Conservation (phyloP, 805 yeast genomes). For the Cyberlindnera bimundalis region DNA sequence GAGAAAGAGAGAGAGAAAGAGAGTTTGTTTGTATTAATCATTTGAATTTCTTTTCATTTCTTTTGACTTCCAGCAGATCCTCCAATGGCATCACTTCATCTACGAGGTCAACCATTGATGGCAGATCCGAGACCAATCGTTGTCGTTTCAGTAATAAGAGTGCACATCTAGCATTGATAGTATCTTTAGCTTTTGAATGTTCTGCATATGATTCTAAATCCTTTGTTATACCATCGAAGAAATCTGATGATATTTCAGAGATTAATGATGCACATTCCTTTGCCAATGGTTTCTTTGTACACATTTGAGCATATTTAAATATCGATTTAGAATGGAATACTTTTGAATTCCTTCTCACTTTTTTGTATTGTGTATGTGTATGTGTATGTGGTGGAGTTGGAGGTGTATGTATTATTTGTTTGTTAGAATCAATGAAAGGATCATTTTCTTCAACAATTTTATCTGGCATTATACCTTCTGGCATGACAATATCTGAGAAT, state of each 20-base stretch:
- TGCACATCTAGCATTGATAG: slow-evolving; percentile 27
- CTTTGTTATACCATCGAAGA: slow-evolving; percentile 26
- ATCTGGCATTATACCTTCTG: slow-evolving; percentile 26
- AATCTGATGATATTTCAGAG: slow-evolving; percentile 26
- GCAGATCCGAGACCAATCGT: slow-evolving; percentile 19
- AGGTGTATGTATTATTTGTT: slow-evolving; percentile 2
- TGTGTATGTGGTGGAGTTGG: slow-evolving; percentile 6
- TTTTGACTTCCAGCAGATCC: slow-evolving; percentile 22
- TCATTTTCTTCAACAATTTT: slow-evolving; percentile 3
- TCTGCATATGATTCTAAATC: slow-evolving; percentile 32
- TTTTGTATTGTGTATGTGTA: not conserved
- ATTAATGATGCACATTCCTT: slow-evolving; percentile 25
- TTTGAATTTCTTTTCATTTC: slow-evolving; percentile 9
- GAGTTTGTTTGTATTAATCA: not conserved
- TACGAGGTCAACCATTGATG: slow-evolving; percentile 25
- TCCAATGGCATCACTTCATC: slow-evolving; percentile 31
- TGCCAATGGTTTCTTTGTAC: slow-evolving; percentile 13
- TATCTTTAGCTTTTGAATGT: slow-evolving; percentile 29
- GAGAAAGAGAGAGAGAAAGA: too few relatives aligned
- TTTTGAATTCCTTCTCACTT: not conserved
- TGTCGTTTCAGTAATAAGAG: slow-evolving; percentile 31
- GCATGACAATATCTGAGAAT: slow-evolving; percentile 26
- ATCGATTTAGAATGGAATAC: slow-evolving; percentile 3
- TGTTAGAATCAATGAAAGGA: slow-evolving; percentile 7
- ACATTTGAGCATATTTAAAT: slow-evolving; percentile 12